Base-by-base conservation (phyloP, 805 yeast species). In the Ogataea polymorpha region DNA sequence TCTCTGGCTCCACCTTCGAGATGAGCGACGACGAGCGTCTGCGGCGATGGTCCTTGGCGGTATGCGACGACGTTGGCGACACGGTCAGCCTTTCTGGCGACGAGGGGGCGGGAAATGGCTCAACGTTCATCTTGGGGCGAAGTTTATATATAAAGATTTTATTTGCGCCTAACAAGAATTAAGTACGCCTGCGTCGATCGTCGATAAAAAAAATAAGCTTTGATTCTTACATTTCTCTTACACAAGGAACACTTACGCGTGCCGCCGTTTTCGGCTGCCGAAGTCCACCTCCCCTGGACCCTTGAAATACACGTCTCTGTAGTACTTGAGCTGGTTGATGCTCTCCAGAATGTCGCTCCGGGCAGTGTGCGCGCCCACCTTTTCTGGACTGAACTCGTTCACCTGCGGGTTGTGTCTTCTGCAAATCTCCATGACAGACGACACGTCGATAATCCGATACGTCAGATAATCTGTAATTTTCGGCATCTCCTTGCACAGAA, bases 1-100 rank as follows among this genome's bases (percentile, higher is more conserved):
- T 82, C 60, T 93, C 99, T 13, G 95, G 96, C 59, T 86, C 93
- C 38, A 91, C 85, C 58, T 91, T 96, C 33, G 95, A 91, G 48
- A 91, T 80, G 46, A 93, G 75, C 15, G 93, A 82, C 2, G 96
- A 87, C 2, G 96, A 87, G 47, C 97, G 77, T 62, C 96, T 69
- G 41, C 70, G 65, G 45, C 70, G 58, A 41, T 63, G 67, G 39
- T 63, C 67, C 47, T 61, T 62, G 39, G 51, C 39, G 27, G 50
- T 32, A 29, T 58, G 58, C 14, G 66, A 58, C 13, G 58, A 54
- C 7, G 63, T 62, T 37, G 68, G 67, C 6, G 68, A 61, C 16
- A 63, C 53, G 4, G 61, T 55, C 4, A 62, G 45, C 39, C 58
- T 55, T 28, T 62, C 65, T 16, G 66, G 66, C 14, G 64, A 50